Evolutionary conservation across 306 rosid genomes (phyloP).

Genomic region (Castanea crenata): DNA sequence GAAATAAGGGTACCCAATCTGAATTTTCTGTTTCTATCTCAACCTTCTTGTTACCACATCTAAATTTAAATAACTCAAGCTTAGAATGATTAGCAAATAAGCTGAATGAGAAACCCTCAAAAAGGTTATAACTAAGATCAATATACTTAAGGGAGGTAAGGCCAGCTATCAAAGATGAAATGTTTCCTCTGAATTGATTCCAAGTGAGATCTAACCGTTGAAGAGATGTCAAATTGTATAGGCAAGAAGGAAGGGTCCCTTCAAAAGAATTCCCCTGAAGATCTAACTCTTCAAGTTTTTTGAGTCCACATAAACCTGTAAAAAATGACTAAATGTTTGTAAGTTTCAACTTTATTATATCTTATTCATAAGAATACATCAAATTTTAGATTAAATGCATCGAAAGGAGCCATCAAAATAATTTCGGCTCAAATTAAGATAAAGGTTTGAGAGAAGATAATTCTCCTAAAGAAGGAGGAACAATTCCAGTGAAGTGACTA

Average conservation of each 20-base stretch:
- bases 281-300: too few species aligned
- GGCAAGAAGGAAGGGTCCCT: too few species aligned
- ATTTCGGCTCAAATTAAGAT: not conserved
- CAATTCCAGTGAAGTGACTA: not conserved
- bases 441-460: not conserved
- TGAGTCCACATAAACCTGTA: too few species aligned
- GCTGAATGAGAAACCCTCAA: constrained; percentile 8
- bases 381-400: not conserved
- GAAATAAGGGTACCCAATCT: not conserved
- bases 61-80: not conserved
- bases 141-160: too few species aligned
- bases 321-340: too few species aligned
- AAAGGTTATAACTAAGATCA: not conserved
- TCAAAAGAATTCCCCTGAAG: too few species aligned
- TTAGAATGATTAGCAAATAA: constrained; percentile 15
- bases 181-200: too few species aligned
- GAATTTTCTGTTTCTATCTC: not conserved
- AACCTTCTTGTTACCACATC: not conserved
- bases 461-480: not conserved
- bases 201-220: too few species aligned
- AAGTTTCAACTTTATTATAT: too few species aligned
- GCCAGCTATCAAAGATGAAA: too few species aligned
- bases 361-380: too few species aligned
- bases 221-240: too few species aligned
- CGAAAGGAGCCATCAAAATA: not conserved